Base-by-base conservation (phyloP, 306 rosid genomes). In the Glycyrrhiza uralensis region DNA sequence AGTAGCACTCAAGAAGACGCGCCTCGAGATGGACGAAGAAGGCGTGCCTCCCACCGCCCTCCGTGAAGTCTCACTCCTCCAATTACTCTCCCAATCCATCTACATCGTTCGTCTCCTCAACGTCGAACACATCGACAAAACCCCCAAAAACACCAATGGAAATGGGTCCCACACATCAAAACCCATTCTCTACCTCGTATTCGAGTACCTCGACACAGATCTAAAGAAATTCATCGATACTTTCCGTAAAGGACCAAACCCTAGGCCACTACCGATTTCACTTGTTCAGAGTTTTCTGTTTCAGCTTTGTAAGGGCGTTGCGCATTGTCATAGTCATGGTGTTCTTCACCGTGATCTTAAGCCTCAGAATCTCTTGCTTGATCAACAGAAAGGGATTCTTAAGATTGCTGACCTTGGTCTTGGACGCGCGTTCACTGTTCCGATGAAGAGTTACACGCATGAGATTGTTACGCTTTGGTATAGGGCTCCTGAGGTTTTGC, bases 401-500 rank as follows among this genome's bases (percentile, higher is more conserved):
- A 94, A 94, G 84, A 94, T 94, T 24, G 98, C 97, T 1, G 98
- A 94, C 69, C 88, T 91, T 2, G 97, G 98, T 17, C 92, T 94
- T 2, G 98, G 96, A 0, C 81, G 97, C 0, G 95, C 98, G 28
- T 94, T 94, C 75, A 91, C 98, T 15, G 97, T 94, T 8, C 98
- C 98, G 7, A 87, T 94, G 3, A 94, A 94, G 88, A 89, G 96
- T 67, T 94, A 89, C 68, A 94, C 98, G 9, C 98, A 94, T 51
- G 98, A 94, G 85, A 91, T 94, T 36, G 98, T 94, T 4, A 94
- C 98, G 1, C 98, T 94, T 17, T 94, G 97, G 98, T 94, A 94
- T 6, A 80, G 98, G 22, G 97, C 97, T 0, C 98, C 98, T 0
- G 97, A 94, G 85, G 97, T 94, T 67, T 80, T 94, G 26, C 90